phyloP scores from a whole-genome alignment of 2,329 filamentous ascomycete genomes.

The Stenocarpella maydis region DNA sequence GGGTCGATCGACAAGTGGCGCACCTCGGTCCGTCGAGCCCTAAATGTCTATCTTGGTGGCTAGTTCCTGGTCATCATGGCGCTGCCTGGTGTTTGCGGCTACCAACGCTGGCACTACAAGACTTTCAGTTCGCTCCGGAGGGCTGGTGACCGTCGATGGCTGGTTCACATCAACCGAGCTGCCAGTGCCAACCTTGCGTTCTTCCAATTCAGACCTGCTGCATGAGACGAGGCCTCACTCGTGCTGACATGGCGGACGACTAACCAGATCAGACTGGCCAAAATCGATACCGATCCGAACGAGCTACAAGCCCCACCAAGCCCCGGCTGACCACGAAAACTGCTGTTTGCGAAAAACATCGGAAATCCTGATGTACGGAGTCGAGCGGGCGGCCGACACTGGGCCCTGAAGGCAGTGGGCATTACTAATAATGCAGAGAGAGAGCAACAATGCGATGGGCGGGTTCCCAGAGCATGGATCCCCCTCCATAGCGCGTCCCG shows the following conservation, averaged over 20 bases:
- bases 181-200: neutral
- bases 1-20: slow-evolving; percentile 29
- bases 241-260: slow-evolving; percentile 12
- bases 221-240: slow-evolving; percentile 14
- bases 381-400: neutral
- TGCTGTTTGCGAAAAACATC: neutral
- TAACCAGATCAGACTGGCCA: neutral
- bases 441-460: neutral
- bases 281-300: neutral
- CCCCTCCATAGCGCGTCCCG: slow-evolving; percentile 1
- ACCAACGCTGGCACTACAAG: slow-evolving; percentile 8
- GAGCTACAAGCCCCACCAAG: neutral
- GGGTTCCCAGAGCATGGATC: neutral
- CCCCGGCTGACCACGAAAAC: neutral
- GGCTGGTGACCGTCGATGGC: slow-evolving; percentile 5
- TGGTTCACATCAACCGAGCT: slow-evolving; percentile 8
- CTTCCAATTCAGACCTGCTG: slow-evolving; percentile 14
- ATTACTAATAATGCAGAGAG: too few species aligned
- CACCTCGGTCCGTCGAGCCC: slow-evolving; percentile 32
- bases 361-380: neutral
- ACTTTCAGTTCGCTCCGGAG: neutral
- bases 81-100: slow-evolving; percentile 5
- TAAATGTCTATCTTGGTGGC: slow-evolving; percentile 1
- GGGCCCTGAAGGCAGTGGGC: neutral
- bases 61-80: slow-evolving; percentile 12